Evolutionary conservation across 495 filamentous ascomycete genomes (phyloP), one percentile per base, ranked within the genome.

Genomic region (Bacidia rubella): DNA sequence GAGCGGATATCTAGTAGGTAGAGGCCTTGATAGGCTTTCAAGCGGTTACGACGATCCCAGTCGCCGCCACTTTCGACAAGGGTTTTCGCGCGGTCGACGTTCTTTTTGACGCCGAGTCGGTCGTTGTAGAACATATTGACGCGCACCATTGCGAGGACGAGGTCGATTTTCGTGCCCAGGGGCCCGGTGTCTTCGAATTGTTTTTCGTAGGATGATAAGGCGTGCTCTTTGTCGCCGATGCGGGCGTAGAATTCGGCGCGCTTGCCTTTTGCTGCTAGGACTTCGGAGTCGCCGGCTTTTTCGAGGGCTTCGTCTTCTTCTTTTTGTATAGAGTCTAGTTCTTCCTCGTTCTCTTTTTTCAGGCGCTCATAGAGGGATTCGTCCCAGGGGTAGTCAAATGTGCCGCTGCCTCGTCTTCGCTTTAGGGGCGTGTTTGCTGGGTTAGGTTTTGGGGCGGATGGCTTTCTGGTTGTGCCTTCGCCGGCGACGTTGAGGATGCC

Each of bases 1-100:
- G 87, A 88, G 42, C 92, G 88, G 48, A 86, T 78, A 26, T 90
- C 95, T 54, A 98, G 84, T 10, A 95, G 76, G 64, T 96, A 85
- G 26, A 98, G 72, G 55, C 92, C 92, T 68, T 94, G 87, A 77
- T 98, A 98, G 50, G 92, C 93, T 80, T 98, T 98, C 41, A 98
- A 78, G 47, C 92, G 84, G 69, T 98, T 98, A 63, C 92, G 82
- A 24, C 92, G 85, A 68, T 98, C 92, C 92, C 92, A 98, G 66
- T 98, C 92, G 58, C 92, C 92, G 59, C 92, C 92, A 54, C 80
- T 85, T 61, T 98, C 92, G 21, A 96, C 86, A 25, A 98, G 74
- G 15, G 82, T 77, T 71, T 87, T 85, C 55, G 92, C 92, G 9
- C 92, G 82, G 56, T 95, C 87, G 41, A 97, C 79, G 29, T 84